Evolutionary conservation across 768 basidiomycete species (phyloP), one percentile per base, ranked within the genome.

Genomic region (Boletellus emodensis): DNA sequence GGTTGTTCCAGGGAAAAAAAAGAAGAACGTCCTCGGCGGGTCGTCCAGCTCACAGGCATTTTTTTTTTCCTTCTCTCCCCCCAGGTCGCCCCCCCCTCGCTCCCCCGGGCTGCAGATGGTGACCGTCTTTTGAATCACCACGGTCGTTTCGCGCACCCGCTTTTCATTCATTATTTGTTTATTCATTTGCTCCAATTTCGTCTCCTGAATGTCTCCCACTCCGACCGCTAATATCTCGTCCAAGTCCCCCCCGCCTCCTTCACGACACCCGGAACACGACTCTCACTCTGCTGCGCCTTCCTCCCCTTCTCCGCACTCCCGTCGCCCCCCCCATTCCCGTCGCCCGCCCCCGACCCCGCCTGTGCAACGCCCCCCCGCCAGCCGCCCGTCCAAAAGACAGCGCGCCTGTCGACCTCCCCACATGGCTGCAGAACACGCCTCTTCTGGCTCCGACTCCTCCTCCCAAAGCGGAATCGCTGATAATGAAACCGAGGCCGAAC

Each of bases 401-500:
- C 61, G 55, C 20, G 30, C 28, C 1, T 36, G 48, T 42, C 24
- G 6, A 26, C 46, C n/a, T 15, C 40, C 49, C 43, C 48, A 54
- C 41, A 67, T 69, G 67, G 33, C 58, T 18, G 47, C 51, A 15
- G 61, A 55, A 20, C 62, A 57, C 6, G 53, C 63, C 41, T 69
- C 66, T 6, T 51, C 68, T 54, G 45, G 43, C 10, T 69, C 68
- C 10, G 67, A 63, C 44, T 72, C 73, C 38, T 77, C 77, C 45
- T 81, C 81, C 9, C 79, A 81, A 61, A 76, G 73, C 51, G 77
- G 74, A 17, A 69, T 80, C 73, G 80, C 79, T 8, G 84, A 85
- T 64, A 81, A 73, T 45, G 83, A 83, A 57, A 77, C 72, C 54
- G 77, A 79, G 48, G 68, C 71, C 32, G 75, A 70, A 36, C 74